phyloP scores from a whole-genome alignment of 192 early-diverging fungal species.

The Linnemannia schmuckeri region DNA sequence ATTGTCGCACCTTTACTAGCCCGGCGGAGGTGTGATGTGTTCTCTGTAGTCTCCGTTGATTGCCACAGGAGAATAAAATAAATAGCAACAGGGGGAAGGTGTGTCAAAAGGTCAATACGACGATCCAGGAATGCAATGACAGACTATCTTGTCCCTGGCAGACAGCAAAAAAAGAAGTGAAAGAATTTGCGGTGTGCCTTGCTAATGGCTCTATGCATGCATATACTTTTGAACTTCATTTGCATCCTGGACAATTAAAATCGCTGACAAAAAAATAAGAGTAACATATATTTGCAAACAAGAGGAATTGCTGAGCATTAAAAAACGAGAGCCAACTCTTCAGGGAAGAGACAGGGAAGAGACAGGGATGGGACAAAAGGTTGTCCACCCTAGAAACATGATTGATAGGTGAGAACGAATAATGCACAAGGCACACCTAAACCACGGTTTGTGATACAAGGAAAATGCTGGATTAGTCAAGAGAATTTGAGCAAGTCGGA shows the following conservation, averaged over 20 bases:
- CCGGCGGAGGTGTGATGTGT: neutral
- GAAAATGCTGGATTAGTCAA: neutral
- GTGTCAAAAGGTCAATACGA: neutral
- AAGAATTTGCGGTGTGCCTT: neutral
- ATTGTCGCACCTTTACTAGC: neutral
- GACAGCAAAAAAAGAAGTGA: neutral
- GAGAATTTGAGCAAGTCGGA: neutral
- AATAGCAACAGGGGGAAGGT: neutral
- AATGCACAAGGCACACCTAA: neutral
- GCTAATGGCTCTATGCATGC: neutral
- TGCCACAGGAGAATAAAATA: neutral
- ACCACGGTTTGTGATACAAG: constrained; percentile 3
- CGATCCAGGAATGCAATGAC: neutral
- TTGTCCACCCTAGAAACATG: neutral
- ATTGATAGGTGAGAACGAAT: neutral
- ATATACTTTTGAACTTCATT: neutral
- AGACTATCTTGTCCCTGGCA: neutral
- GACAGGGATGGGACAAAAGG: neutral
- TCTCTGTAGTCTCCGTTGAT: no score
- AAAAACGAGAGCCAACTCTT: neutral
- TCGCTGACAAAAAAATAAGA: neutral
- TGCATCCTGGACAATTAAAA: neutral
- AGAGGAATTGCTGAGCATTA: neutral
- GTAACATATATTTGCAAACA: neutral
- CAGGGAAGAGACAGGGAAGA: neutral